Conservation (phyloP, 1,284 basidiomycete genomes). For the Crucibulum parvulum region DNA sequence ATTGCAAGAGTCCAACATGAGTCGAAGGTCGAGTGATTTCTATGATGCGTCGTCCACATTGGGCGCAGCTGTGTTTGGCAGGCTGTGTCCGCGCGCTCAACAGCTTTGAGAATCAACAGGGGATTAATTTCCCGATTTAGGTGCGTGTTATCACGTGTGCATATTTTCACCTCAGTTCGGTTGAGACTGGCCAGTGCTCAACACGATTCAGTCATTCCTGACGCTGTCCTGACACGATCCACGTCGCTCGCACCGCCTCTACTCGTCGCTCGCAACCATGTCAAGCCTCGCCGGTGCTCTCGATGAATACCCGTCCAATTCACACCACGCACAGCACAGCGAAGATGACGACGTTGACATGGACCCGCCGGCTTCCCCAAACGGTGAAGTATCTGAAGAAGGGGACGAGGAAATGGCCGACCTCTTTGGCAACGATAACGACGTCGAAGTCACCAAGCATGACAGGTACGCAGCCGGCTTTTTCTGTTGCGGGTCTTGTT, state of each 20-base stretch:
- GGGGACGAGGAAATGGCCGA: conserved; percentile 76
- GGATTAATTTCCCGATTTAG: not conserved
- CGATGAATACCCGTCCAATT: conserved; percentile 33
- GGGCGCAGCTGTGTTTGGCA: not conserved
- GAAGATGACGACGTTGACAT: conserved; percentile 51
- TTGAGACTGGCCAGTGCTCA: too few relatives aligned
- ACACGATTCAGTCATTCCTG: too few relatives aligned
- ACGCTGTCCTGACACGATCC: not conserved
- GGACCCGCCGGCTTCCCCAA: conserved; percentile 32
- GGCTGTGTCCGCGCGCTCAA: not conserved
- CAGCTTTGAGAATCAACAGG: conserved; percentile 1
- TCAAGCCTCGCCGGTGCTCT: conserved; percentile 50
- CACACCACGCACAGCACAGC: conserved; percentile 18
- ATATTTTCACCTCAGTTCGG: not conserved
- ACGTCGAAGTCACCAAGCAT: conserved; percentile 56
- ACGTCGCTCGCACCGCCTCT: not conserved
- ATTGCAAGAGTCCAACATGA: too few relatives aligned
- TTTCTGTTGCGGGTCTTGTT: not conserved
- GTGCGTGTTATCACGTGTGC: not conserved
- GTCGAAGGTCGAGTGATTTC: too few relatives aligned
- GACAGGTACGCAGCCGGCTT: conserved; percentile 35
- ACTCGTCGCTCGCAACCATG: conserved; percentile 22
- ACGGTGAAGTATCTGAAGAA: conserved; percentile 37
- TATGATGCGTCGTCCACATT: too few relatives aligned
- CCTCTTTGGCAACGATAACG: conserved; percentile 79